Evolutionary conservation across 2,329 filamentous ascomycete species (phyloP).

Genomic region (Claviceps paspali): DNA sequence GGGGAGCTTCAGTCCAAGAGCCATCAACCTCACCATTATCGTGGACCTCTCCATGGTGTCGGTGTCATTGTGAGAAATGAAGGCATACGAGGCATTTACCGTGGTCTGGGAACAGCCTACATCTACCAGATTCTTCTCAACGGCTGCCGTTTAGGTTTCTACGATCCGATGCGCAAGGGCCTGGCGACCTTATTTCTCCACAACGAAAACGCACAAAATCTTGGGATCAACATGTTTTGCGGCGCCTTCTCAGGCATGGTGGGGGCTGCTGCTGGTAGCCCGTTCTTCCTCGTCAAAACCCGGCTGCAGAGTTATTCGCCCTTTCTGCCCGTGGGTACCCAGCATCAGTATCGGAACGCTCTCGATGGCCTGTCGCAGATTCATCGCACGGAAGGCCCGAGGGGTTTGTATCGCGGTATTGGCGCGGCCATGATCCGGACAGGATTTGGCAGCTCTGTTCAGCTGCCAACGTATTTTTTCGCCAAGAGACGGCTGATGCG

Average conservation of each 20-base stretch:
- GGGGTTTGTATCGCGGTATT: slow-evolving; percentile 78
- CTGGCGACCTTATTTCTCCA: slow-evolving; percentile 56
- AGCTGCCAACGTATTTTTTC: slow-evolving; percentile 96
- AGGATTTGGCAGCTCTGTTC: slow-evolving; percentile 88
- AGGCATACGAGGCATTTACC: slow-evolving; percentile 69
- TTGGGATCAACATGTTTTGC: slow-evolving; percentile 85
- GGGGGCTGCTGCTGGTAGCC: slow-evolving; percentile 81
- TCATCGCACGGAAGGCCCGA: slow-evolving; percentile 58
- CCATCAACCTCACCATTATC: slow-evolving; percentile 76
- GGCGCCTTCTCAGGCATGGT: slow-evolving; percentile 81
- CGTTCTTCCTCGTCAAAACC: slow-evolving; percentile 97
- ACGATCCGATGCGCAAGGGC: slow-evolving; percentile 74
- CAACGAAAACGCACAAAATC: slow-evolving; percentile 61
- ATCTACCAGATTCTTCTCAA: slow-evolving; percentile 94
- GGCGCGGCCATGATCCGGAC: slow-evolving; percentile 91
- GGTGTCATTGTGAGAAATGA: slow-evolving; percentile 84
- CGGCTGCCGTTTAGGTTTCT: slow-evolving; percentile 91
- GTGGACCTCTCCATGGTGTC: slow-evolving; percentile 81
- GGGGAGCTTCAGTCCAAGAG: slow-evolving; percentile 83
- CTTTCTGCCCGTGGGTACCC: slow-evolving; percentile 88
- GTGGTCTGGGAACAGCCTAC: slow-evolving; percentile 83
- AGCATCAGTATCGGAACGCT: slow-evolving; percentile 81
- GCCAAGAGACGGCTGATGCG: slow-evolving; percentile 74
- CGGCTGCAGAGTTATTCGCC: slow-evolving; percentile 87
- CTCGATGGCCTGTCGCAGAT: slow-evolving; percentile 72